Conservation (phyloP, 139 green algal species). For the Volvox reticuliferus region DNA sequence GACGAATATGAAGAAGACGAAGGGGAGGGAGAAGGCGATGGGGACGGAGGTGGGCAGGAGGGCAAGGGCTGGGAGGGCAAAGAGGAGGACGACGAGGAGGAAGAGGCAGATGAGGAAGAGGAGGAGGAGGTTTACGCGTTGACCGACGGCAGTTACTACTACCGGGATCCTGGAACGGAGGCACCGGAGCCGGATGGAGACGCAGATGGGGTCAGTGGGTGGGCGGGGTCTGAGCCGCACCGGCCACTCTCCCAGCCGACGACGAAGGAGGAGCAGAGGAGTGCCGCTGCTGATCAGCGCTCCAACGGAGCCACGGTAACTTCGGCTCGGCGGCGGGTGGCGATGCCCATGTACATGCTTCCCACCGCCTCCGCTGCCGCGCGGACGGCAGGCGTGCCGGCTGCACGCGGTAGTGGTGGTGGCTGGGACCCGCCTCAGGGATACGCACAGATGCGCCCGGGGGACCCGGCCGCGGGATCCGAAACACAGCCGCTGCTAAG, state of each 20-base stretch:
- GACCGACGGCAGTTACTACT: background rate
- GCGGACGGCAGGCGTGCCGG: background rate
- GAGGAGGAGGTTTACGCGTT: background rate
- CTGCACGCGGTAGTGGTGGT: no score
- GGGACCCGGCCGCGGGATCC: no score
- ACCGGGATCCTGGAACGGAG: background rate
- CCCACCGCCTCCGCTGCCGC: background rate
- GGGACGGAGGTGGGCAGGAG: background rate
- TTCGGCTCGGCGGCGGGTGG: background rate
- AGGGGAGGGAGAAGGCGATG: background rate
- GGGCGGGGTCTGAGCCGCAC: background rate
- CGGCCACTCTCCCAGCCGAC: background rate
- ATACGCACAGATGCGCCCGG: no score
- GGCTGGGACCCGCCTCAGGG: no score
- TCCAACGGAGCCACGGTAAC: background rate
- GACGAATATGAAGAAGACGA: background rate
- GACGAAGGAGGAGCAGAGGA: conserved; percentile 1
- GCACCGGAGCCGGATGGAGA: background rate
- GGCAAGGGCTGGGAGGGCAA: background rate
- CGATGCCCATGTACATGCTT: conserved; percentile 10
- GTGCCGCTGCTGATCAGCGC: background rate
- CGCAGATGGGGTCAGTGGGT: background rate
- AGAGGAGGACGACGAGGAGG: background rate
- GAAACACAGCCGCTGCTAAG: no score
- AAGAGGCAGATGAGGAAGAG: background rate